Percentiles rank a stretch among this genome's conserved stretches.
Evolutionary conservation across 1,139 yeast genomes (phyloP).

Genomic region (Saccharomyces uvarum): DNA sequence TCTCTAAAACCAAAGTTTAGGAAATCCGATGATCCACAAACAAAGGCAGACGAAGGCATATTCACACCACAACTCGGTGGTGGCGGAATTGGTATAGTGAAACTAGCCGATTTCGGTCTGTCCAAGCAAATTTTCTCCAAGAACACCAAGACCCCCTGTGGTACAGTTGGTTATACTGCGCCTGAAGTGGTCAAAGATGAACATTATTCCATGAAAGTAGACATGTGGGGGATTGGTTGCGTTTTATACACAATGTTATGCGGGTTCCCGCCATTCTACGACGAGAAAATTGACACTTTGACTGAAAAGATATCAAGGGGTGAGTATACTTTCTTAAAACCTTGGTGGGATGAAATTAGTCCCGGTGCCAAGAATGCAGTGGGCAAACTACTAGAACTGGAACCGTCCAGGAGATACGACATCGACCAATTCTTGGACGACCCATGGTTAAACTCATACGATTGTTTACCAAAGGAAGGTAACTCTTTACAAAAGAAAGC

Average conservation of each 20-base stretch:
- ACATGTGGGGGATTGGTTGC: slow-evolving; percentile 95
- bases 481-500: slow-evolving; percentile 8
- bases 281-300: slow-evolving; percentile 72
- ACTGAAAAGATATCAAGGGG: slow-evolving; percentile 81
- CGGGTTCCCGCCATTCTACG: slow-evolving; percentile 96
- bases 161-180: slow-evolving; percentile 87
- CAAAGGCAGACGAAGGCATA: slow-evolving; percentile 80
- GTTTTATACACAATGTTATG: slow-evolving; percentile 81
- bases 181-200: slow-evolving; percentile 90
- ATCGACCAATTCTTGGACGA: slow-evolving; percentile 72
- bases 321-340: slow-evolving; percentile 71
- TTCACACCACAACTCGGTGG: slow-evolving; percentile 75
- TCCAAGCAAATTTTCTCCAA: slow-evolving; percentile 72
- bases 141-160: slow-evolving; percentile 78
- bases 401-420: slow-evolving; percentile 68
- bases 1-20: slow-evolving; percentile 45
- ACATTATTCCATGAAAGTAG: slow-evolving; percentile 81
- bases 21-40: slow-evolving; percentile 60
- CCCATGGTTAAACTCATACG: slow-evolving; percentile 56
- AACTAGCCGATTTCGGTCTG: slow-evolving; percentile 87
- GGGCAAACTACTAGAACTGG: slow-evolving; percentile 66
- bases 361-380: slow-evolving; percentile 76
- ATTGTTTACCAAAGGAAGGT: slow-evolving; percentile 13
- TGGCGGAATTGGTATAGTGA: slow-evolving; percentile 80
- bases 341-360: slow-evolving; percentile 97